Base-by-base conservation (phyloP, 2,329 filamentous ascomycete species). In the Aspergillus awamori region DNA sequence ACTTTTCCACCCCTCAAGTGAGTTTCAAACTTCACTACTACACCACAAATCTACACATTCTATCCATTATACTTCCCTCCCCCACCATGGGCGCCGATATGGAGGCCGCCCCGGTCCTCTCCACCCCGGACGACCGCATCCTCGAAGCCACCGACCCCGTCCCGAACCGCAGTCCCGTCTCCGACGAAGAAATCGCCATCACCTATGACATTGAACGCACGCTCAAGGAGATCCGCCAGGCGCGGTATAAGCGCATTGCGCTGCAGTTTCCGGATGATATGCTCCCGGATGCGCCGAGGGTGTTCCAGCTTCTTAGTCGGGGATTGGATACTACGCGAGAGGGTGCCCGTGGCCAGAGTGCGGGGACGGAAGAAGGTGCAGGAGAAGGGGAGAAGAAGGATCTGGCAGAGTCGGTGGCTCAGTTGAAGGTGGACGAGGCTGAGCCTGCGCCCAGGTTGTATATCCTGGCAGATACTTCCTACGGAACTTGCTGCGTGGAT, bases 241-340 rank as follows among this genome's bases (percentile, higher is more conserved):
- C 87, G 47, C 83, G 83, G 74, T 96, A 92, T 85, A 85, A 80
- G 64, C 86, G 90, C 54, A 86, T 99, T 33, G 95, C 93, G 1
- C 80, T 99, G n/a, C 95, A 99, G 74, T 98, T 99, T 69, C 94
- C 95, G 0, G 95, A 99, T 78, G 84, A 89, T 28, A 96, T 98
- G 92, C 84, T 99, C 0, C 82, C 86, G 0, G 93, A 99, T 82
- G 92, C 91, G 8, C 89, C 92, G 5, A 84, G 89, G 60, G 91
- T 97, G 0, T 92, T 89, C 59, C 87, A 89, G 57, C 80, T 87
- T 0, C 77, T 96, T 63, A 81, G 81, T 58, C 77, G 80, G 48
- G 84, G 83, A 0, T 71, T 89, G 53, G 75, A 76, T 30, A 4
- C 28, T 41, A 65, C 66, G 17, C 67, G 69, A 20, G 68, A 70